phyloP scores from a whole-genome alignment of 371 early-diverging fungal species.

The Gilbertella persicaria region DNA sequence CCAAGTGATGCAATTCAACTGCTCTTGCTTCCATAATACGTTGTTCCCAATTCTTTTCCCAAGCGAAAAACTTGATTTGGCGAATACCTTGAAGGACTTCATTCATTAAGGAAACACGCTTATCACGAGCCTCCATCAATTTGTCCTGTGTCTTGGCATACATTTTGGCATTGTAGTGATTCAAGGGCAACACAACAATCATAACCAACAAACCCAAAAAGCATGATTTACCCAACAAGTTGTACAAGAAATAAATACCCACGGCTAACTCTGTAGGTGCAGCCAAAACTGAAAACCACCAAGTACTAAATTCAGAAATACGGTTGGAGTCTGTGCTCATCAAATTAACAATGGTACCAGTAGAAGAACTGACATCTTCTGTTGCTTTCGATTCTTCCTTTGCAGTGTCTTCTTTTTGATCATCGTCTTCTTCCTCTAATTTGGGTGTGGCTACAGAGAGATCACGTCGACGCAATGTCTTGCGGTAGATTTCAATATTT shows the following conservation, averaged over 20 bases:
- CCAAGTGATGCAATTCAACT: conserved; percentile 52
- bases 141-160: conserved; percentile 53
- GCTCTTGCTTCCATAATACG: conserved; percentile 49
- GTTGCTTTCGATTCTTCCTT: conserved; percentile 24
- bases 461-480: conserved; percentile 49
- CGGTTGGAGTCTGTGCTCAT: conserved; percentile 85
- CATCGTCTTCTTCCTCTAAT: conserved; percentile 19
- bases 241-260: conserved; percentile 65
- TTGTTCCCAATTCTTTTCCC: conserved; percentile 50
- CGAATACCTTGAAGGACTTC: conserved; percentile 68
- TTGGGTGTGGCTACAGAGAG: conserved; percentile 33
- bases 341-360: conserved; percentile 82
- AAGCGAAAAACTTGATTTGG: conserved; percentile 75
- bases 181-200: conserved; percentile 52
- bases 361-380: conserved; percentile 40
- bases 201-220: conserved; percentile 67
- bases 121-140: conserved; percentile 57
- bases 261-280: conserved; percentile 60
- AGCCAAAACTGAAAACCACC: conserved; percentile 55
- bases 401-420: conserved; percentile 6
- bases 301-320: conserved; percentile 59
- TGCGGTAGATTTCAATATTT: conserved; percentile 61
- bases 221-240: conserved; percentile 66
- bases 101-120: conserved; percentile 55
- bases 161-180: conserved; percentile 54